Conservation (phyloP, 345 rosid genomes). For the Kernera saxatilis region DNA sequence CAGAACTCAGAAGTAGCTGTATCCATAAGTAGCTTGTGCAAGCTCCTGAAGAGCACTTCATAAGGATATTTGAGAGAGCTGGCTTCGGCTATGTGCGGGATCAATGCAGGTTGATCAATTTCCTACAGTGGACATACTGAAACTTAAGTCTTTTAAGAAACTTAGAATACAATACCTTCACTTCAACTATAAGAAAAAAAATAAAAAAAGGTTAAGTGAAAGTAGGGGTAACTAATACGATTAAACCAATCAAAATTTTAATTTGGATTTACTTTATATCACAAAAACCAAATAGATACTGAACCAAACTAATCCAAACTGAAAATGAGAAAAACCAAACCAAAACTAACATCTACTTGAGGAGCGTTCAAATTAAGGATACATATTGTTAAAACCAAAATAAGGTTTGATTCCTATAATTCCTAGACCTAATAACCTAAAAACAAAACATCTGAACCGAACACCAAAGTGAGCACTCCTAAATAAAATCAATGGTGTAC, state of each 20-base stretch:
- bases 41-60: slow-evolving; percentile 94
- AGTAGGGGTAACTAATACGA: not conserved
- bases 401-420: not conserved
- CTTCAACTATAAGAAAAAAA: not conserved
- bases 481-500: not conserved
- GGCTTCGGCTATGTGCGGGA: slow-evolving; percentile 99
- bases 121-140: slow-evolving; percentile 50
- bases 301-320: not conserved
- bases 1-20: slow-evolving; percentile 98
- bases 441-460: not conserved
- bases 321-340: not conserved
- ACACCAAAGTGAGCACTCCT: not conserved
- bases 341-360: not conserved
- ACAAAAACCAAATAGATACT: not conserved
- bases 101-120: slow-evolving; percentile 94
- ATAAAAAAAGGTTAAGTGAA: not conserved
- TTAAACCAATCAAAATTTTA: not conserved
- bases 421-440: not conserved
- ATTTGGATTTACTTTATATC: slow-evolving; percentile 4
- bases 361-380: not conserved
- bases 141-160: slow-evolving; percentile 14
- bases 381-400: not conserved
- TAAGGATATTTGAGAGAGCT: slow-evolving; percentile 88
- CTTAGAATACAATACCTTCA: not conserved
- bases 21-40: slow-evolving; percentile 95